Base-by-base conservation (phyloP, 192 early-diverging fungal species). In the Coemansia sp. region DNA sequence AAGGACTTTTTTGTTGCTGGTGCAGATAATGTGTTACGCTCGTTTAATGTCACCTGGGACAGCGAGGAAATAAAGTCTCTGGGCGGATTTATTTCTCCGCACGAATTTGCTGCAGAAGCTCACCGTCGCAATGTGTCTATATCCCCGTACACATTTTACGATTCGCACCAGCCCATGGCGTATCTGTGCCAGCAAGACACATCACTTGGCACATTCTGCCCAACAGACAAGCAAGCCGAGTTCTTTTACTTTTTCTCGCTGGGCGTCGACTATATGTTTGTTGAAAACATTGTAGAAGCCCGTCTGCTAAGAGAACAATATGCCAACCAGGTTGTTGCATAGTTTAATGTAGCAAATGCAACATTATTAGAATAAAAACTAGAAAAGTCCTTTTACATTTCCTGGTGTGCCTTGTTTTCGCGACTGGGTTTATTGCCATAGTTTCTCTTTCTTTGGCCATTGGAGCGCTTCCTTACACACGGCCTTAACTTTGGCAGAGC, bases 81-180 rank as follows among this genome's bases (percentile, higher is more conserved):
- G 62, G 80, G 80, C 59, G 80, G 80, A 1, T 77, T 82, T 47
- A 59, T 82, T 10, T 27, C 25, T 17, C 60, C 75, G 1, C 12
- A 65, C 3, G 21, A 62, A 2, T 52, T 82, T 23, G 69, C 38
- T 5, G 25, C 27, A 9, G 71, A 73, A 62, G 54, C 62, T 12
- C 80, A 82, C 17, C 32, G 7, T 14, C 60, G 80, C 3, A 68
- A 72, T 10, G 62, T 82, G 70, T 50, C 64, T 1, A 22, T 82
- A 2, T 76, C 80, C 0, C 70, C 75, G 0, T 82, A 82, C 19
- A 82, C 80, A 0, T 82, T 82, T 25, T 82, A 82, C 49, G 80
- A 82, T 56, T 76, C 74, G 63, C 75, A 57, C 56, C 80, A 82
- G 58, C 32, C 57, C 21, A 64, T 64, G 66, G 55, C 23, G 3